Percentiles rank a stretch among this genome's conserved stretches.
Conservation (phyloP, 2,329 filamentous ascomycete species). For the Gliomastix tumulicola region DNA sequence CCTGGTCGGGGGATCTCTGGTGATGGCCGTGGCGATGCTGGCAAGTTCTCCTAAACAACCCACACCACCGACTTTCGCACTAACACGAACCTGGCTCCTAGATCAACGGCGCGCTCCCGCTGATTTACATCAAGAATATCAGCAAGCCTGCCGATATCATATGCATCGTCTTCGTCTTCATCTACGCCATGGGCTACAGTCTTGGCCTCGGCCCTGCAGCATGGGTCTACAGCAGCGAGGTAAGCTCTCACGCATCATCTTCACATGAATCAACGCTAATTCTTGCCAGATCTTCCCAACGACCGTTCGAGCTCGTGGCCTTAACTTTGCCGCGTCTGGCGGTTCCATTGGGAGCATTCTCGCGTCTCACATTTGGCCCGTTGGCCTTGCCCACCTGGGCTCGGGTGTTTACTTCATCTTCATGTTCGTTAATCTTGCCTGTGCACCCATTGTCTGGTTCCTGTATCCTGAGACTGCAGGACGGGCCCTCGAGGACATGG, state of each 20-base stretch:
- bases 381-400: conserved; percentile 42
- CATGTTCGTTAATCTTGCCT: conserved; percentile 42
- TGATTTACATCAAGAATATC: conserved; percentile 40
- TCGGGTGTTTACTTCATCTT: conserved; percentile 51
- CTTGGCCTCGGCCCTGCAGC: conserved; percentile 49
- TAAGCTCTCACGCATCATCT: conserved; percentile 12
- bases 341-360: conserved; percentile 49
- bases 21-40: conserved; percentile 47
- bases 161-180: conserved; percentile 49
- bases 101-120: conserved; percentile 47
- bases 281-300: conserved; percentile 44
- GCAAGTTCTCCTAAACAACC: conserved; percentile 27
- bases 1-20: conserved; percentile 36
- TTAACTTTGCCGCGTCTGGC: conserved; percentile 47
- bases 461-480: conserved; percentile 34
- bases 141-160: conserved; percentile 39
- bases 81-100: conserved; percentile 11
- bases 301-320: conserved; percentile 45
- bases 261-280: too few relatives aligned
- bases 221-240: conserved; percentile 55
- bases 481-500: conserved; percentile 55
- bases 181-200: conserved; percentile 52
- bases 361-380: conserved; percentile 47
- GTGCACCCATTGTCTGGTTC: conserved; percentile 36
- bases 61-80: neutral